Evolutionary conservation across 768 basidiomycete genomes (phyloP), one percentile per base, ranked within the genome.

Genomic region (Hortiboletus flavorubellus): DNA sequence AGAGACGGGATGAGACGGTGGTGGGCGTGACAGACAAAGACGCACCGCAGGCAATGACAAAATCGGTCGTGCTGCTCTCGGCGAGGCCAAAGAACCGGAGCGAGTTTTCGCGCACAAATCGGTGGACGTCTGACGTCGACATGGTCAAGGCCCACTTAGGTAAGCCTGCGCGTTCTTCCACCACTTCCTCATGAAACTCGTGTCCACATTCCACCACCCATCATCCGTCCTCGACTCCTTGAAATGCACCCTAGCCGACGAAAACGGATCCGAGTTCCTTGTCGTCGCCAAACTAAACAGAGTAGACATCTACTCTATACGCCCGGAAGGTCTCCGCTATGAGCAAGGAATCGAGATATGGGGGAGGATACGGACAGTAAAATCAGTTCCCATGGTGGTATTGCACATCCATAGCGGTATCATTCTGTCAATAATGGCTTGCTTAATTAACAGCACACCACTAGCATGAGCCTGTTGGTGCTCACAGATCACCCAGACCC

Each of bases 21-120:
- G 8, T 4, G 15, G 0, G 9, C 1, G n/a, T 15, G 35, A 30
- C 1, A 23, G 12, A 34, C 0, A 39, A 16, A 31, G 30, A 68
- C 80, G 39, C 59, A 88, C 91, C 93, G 72, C 89, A 86, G 46
- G 91, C 91, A 69, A 91, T 77, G 35, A 97, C 87, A 70, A 86
- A 97, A 75, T 93, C 87, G 61, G 93, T 83, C 56, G 89, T 91
- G 60, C 83, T 91, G 59, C 80, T 79, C 73, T 96, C 90, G 21
- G 93, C 85, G 44, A 91, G 80, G 52, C 90, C 90, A 63, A 95
- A 88, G 62, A 93, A 80, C 90, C 92, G 61, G 55, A 91, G 78
- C 49, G 81, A 81, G 71, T 89, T 89, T 73, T 91, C 89, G 72
- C 85, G 88, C 59, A 91, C 83, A 68, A 87, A 91, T 55, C 83